Conservation (phyloP, 2,329 filamentous ascomycete species). For the Sclerotinia glacialis region DNA sequence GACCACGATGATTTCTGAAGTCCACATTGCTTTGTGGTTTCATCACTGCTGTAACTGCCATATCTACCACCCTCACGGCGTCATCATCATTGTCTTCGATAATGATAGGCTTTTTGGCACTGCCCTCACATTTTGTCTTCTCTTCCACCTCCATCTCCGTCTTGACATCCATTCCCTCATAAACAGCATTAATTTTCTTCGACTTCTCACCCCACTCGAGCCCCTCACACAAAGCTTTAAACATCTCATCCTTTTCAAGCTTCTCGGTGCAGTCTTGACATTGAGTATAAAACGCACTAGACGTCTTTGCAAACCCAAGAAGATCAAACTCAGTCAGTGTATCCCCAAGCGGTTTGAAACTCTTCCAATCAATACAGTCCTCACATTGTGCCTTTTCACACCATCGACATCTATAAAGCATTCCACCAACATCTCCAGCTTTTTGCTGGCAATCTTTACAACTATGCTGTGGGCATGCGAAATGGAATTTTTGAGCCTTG, state of each 20-base stretch:
- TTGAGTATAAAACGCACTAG: slow-evolving; percentile 51
- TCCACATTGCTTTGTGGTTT: neutral
- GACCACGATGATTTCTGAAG: neutral
- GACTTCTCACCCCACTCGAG: slow-evolving; percentile 34
- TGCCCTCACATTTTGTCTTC: neutral
- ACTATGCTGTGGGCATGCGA: slow-evolving; percentile 55
- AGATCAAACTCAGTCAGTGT: slow-evolving; percentile 52
- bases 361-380: slow-evolving; percentile 55
- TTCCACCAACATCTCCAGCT: slow-evolving; percentile 44
- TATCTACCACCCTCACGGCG: neutral
- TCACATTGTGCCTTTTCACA: slow-evolving; percentile 57
- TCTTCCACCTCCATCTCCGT: neutral
- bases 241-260: slow-evolving; percentile 37
- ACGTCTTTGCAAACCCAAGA: slow-evolving; percentile 44
- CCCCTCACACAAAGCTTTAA: slow-evolving; percentile 35
- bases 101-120: neutral
- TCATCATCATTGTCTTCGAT: neutral
- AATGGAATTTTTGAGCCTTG: slow-evolving; percentile 47
- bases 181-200: slow-evolving; percentile 23
- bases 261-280: slow-evolving; percentile 47
- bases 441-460: slow-evolving; percentile 53
- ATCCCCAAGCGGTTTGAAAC: slow-evolving; percentile 49
- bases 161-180: neutral
- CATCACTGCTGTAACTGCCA: neutral
- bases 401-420: slow-evolving; percentile 51